These are phyloP conservation scores for Wallacemonas sp. DNA, from an alignment of 208 protist genomes.

Conservation along the genomic window DNA sequence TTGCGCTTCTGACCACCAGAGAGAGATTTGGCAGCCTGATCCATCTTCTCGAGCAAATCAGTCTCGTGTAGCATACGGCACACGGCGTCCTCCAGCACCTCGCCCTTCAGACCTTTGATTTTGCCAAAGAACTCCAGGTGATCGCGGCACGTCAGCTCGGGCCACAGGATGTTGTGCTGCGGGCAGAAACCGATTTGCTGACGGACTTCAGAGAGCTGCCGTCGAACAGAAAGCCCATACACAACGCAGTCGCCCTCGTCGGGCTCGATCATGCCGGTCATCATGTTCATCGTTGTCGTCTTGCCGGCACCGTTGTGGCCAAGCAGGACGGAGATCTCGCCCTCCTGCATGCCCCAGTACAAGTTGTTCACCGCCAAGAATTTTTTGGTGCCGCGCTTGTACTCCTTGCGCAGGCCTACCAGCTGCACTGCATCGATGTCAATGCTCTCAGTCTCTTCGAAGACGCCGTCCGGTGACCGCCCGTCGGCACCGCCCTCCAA, in stretches of 20 bases:
- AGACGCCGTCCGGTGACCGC: conserved; percentile 31
- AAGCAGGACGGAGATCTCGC: conserved; percentile 67
- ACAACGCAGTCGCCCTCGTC: conserved; percentile 40
- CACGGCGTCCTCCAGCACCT: conserved; percentile 26
- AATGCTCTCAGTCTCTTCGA: conserved; percentile 26
- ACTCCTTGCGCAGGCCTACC: conserved; percentile 43
- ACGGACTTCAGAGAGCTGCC: conserved; percentile 30
- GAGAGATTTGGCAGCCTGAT: conserved; percentile 23
- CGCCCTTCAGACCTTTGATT: conserved; percentile 70
- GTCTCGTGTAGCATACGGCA: conserved; percentile 27
- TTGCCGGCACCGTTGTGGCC: conserved; percentile 57
- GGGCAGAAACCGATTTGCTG: conserved; percentile 89
- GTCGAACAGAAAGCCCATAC: conserved; percentile 32
- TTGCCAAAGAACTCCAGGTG: conserved; percentile 89
- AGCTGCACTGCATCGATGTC: conserved; percentile 25
- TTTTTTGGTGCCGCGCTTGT: conserved; percentile 29
- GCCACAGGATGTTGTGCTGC: conserved; percentile 92
- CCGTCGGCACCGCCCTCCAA: conserved; percentile 26
- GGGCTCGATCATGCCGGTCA: conserved; percentile 44
- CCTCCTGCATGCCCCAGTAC: conserved; percentile 59
- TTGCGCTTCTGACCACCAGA: conserved; percentile 59
- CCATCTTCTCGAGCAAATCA: conserved; percentile 36
- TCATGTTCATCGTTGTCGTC: conserved; percentile 45
- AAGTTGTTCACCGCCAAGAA: conserved; percentile 80
- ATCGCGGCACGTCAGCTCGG: conserved; percentile 75